Evolutionary conservation across 2,329 filamentous ascomycete species (phyloP).

Genomic region (Podosphaera fusca): DNA sequence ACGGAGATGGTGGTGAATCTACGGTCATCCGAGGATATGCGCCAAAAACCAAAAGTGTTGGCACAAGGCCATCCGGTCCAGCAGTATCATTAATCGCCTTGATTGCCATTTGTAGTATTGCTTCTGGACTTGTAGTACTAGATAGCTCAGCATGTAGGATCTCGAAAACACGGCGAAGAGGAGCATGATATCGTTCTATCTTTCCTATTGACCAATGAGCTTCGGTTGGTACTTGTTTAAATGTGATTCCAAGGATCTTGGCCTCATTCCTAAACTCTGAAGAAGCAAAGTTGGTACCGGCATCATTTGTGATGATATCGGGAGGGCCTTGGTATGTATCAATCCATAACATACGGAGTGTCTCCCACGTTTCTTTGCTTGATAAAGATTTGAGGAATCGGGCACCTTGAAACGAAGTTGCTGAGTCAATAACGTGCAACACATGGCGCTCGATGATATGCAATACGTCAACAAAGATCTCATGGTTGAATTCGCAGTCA

Average conservation of each 20-base stretch:
- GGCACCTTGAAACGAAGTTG: slow-evolving; percentile 1
- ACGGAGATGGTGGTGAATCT: not conserved
- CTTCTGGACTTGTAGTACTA: not conserved
- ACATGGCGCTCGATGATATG: slow-evolving; percentile 1
- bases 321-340: slow-evolving; percentile 3
- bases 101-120: not conserved
- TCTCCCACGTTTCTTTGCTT: not conserved
- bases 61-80: not conserved
- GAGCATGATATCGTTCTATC: slow-evolving; percentile 1
- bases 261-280: slow-evolving; percentile 1
- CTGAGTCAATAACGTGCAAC: slow-evolving; percentile 1
- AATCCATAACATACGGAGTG: slow-evolving; percentile 1
- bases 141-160: not conserved
- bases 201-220: slow-evolving; percentile 1
- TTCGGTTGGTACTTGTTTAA: slow-evolving; percentile 1
- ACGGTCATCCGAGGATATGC: not conserved
- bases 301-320: not conserved
- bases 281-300: slow-evolving; percentile 3
- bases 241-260: not conserved
- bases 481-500: slow-evolving; percentile 2
- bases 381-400: slow-evolving; percentile 1
- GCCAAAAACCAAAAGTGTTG: not conserved
- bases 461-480: slow-evolving; percentile 2
- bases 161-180: slow-evolving; percentile 1
- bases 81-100: not conserved